phyloP scores from a whole-genome alignment of 768 basidiomycete genomes.

The Tephrocybe sp. region DNA sequence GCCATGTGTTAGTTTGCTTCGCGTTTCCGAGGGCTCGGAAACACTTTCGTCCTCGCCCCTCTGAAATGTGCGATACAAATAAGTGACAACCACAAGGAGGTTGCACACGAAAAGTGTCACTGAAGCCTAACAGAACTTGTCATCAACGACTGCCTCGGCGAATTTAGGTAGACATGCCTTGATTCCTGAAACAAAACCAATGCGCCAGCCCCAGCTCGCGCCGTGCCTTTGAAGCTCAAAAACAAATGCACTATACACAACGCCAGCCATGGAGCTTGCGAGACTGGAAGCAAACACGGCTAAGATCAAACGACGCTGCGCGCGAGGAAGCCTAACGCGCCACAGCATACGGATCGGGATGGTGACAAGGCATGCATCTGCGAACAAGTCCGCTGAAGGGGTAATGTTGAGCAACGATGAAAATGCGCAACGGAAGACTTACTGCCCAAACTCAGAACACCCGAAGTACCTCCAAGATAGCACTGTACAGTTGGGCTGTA shows the following conservation, averaged over 20 bases:
- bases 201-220: constrained; percentile 5
- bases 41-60: constrained; percentile 9
- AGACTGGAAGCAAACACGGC: constrained; percentile 25
- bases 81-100: constrained; percentile 20
- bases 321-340: constrained; percentile 19
- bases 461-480: constrained; percentile 6
- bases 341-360: constrained; percentile 26
- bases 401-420: constrained; percentile 2
- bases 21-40: constrained; percentile 14
- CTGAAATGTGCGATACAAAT: constrained; percentile 12
- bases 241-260: constrained; percentile 21
- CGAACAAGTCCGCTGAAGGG: constrained; percentile 22
- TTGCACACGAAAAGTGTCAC: constrained; percentile 23
- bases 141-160: background rate
- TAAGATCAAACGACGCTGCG: constrained; percentile 22
- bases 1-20: constrained; percentile 7
- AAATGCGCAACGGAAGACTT: constrained; percentile 5
- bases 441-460: constrained; percentile 15
- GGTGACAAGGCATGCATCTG: constrained; percentile 23
- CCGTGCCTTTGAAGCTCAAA: constrained; percentile 9
- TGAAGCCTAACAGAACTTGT: constrained; percentile 12
- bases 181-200: constrained; percentile 14
- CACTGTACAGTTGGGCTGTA: constrained; percentile 11
- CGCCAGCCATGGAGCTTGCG: constrained; percentile 19
- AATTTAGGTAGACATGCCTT: constrained; percentile 16